A percentile compares a stretch with the other conserved stretches of the same genome.
phyloP scores from a whole-genome alignment of 2,329 filamentous ascomycete genomes.

The Thelonectria rubi region DNA sequence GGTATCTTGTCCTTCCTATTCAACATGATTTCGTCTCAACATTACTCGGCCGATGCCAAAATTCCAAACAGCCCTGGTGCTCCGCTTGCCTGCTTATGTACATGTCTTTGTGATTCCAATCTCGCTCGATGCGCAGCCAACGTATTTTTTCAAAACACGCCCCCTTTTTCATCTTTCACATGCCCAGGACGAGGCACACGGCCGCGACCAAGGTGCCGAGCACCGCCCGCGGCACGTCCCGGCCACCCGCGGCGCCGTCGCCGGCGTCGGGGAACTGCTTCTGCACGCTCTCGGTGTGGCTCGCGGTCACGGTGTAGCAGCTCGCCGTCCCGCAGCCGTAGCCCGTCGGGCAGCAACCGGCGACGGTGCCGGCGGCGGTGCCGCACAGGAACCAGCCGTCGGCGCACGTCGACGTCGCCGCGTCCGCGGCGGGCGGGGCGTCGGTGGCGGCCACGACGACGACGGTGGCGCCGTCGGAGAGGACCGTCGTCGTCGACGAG shows the following conservation, averaged over 20 bases:
- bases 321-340: conserved; percentile 77
- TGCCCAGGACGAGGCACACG: conserved; percentile 15
- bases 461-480: conserved; percentile 75
- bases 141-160: no score
- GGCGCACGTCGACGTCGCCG: conserved; percentile 67
- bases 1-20: conserved; percentile 7
- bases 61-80: not conserved
- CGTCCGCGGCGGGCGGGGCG: conserved; percentile 53
- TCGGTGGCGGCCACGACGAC: conserved; percentile 67
- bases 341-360: conserved; percentile 85
- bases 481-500: conserved; percentile 69
- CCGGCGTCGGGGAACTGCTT: conserved; percentile 57
- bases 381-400: conserved; percentile 81
- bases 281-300: conserved; percentile 65
- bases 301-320: conserved; percentile 68
- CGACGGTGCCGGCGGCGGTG: conserved; percentile 64
- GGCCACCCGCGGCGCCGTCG: not conserved
- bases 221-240: conserved; percentile 22
- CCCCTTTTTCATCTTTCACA: not conserved
- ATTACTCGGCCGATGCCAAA: not conserved
- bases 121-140: conserved; percentile 20
- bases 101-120: conserved; percentile 5
- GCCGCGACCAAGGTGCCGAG: conserved; percentile 19
- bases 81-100: conserved; percentile 2
- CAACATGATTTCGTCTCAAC: conserved; percentile 20